Base-by-base conservation (phyloP, 164 flowering plant species). In the Magnolia sinica region DNA sequence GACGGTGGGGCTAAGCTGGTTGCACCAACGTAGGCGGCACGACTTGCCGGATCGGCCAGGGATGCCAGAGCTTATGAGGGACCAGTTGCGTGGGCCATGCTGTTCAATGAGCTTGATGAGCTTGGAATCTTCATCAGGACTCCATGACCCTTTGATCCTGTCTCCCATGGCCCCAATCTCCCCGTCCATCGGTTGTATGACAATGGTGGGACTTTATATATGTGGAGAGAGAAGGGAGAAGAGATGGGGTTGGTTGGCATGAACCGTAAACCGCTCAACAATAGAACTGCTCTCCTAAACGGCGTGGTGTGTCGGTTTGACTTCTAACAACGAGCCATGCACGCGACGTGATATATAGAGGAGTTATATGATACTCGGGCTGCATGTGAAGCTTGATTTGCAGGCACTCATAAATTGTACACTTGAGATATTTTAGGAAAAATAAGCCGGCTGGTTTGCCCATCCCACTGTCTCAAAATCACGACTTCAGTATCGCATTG, bases 11-110 rank as follows among this genome's bases (percentile, higher is more conserved):
- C 89, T 87, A 0, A 92, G 91, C 84, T 91, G 97, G 37, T 92
- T 92, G 76, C 91, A 90, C 95, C 97, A 92, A 73, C 97, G 78
- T 7, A 92, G 78, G 14, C 95, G 77, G 79, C 96, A 91, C 0
- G 97, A 93, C 79, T 93, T 93, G 11, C 95, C 95, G 5, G 92
- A 88, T 0, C 92, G 77, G 0, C 96, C 93, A 0, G 91, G 90
- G 8, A 91, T 86, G 31, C 88, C 87, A 5, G 86, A 50, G 80
- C 90, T 85, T 18, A 90, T 89, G 49, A 85, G 22, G 1, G 93
- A 86, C 96, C 92, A 89, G 77, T 90, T 91, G 0, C 92, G 75
- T 0, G 96, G 79, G 4, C 96, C 96, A 24, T 90, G 88, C 51
- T 83, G 80, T 19, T 83, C 87, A 11, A 91, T 92, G 27, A 91